A percentile compares a stretch with the other conserved stretches of the same genome.
These are phyloP conservation scores for Alternaria rosae DNA, from an alignment of 2,329 filamentous ascomycete genomes.

Conservation along the genomic window DNA sequence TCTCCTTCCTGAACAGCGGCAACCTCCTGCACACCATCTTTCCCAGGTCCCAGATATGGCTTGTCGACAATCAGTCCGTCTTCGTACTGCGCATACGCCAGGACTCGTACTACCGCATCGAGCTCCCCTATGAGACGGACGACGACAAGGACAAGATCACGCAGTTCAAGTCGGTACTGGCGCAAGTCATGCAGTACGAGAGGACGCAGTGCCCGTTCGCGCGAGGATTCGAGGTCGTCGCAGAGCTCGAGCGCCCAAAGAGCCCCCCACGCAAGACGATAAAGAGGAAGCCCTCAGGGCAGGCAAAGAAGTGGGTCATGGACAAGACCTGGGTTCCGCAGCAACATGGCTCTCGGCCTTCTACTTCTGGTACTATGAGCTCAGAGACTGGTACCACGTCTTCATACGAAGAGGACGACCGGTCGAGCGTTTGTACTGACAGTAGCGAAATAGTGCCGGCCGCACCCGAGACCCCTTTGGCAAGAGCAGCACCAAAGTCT, in stretches of 20 bases:
- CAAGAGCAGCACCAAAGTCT: slow-evolving; percentile 22
- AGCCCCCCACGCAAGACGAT: slow-evolving; percentile 58
- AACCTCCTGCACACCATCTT: slow-evolving; percentile 85
- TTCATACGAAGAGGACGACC: slow-evolving; percentile 46
- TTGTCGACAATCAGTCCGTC: slow-evolving; percentile 81
- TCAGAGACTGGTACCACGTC: slow-evolving; percentile 42
- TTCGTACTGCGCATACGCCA: slow-evolving; percentile 87
- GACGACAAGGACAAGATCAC: slow-evolving; percentile 71
- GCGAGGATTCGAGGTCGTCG: slow-evolving; percentile 75
- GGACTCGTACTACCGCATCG: slow-evolving; percentile 89
- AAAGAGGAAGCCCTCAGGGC: slow-evolving; percentile 66
- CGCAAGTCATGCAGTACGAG: slow-evolving; percentile 81
- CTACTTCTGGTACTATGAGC: slow-evolving; percentile 38
- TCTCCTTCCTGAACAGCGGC: slow-evolving; percentile 87
- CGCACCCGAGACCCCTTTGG: slow-evolving; percentile 29
- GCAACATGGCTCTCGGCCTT: slow-evolving; percentile 45
- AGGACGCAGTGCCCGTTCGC: slow-evolving; percentile 87
- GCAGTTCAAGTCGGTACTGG: slow-evolving; percentile 73
- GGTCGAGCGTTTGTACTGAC: slow-evolving; percentile 44
- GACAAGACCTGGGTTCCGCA: slow-evolving; percentile 59
- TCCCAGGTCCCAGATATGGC: slow-evolving; percentile 92
- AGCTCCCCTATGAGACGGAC: slow-evolving; percentile 72
- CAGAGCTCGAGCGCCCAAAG: slow-evolving; percentile 72
- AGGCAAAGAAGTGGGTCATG: slow-evolving; percentile 60
- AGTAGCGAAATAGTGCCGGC: slow-evolving; percentile 36